Percentiles rank a stretch among this genome's conserved stretches.
These are phyloP conservation scores for Tricholoma flavovirens DNA, from an alignment of 768 basidiomycete genomes.

Conservation along the genomic window DNA sequence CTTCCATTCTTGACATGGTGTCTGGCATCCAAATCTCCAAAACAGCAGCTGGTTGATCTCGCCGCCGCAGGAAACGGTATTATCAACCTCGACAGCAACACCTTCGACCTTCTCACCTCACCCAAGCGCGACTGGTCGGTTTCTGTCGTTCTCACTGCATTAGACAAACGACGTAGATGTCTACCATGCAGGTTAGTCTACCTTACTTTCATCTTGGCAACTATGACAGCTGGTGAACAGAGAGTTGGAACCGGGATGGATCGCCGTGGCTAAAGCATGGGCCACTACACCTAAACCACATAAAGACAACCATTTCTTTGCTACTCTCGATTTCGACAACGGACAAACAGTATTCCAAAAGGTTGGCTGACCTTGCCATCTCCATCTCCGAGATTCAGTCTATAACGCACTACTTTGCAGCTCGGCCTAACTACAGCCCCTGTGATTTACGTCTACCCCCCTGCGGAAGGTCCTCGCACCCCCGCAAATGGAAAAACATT, in stretches of 20 bases:
- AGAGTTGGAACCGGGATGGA: slow-evolving; percentile 81
- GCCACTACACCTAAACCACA: slow-evolving; percentile 47
- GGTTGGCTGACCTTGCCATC: slow-evolving; percentile 33
- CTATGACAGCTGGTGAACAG: slow-evolving; percentile 31
- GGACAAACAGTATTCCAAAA: slow-evolving; percentile 73
- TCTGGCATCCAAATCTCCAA: slow-evolving; percentile 27
- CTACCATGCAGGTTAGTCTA: slow-evolving; percentile 81
- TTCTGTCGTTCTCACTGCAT: slow-evolving; percentile 84
- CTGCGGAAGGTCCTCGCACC: slow-evolving; percentile 64
- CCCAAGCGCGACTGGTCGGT: slow-evolving; percentile 82
- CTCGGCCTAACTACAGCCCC: slow-evolving; percentile 83
- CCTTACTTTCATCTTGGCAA: not conserved
- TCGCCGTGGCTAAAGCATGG: slow-evolving; percentile 85
- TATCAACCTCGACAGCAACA: slow-evolving; percentile 70
- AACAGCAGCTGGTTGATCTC: slow-evolving; percentile 61
- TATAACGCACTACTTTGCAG: slow-evolving; percentile 31
- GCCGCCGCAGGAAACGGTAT: slow-evolving; percentile 72
- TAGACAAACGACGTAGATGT: slow-evolving; percentile 78
- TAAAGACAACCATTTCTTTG: slow-evolving; percentile 89
- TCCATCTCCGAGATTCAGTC: not conserved
- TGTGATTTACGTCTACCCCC: slow-evolving; percentile 69
- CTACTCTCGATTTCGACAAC: slow-evolving; percentile 81
- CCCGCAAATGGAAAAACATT: slow-evolving; percentile 48
- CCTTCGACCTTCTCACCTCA: slow-evolving; percentile 73
- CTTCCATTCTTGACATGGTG: slow-evolving; percentile 26